Base-by-base conservation (phyloP, 2,329 filamentous ascomycete species). In the Aureobasidium sp. region DNA sequence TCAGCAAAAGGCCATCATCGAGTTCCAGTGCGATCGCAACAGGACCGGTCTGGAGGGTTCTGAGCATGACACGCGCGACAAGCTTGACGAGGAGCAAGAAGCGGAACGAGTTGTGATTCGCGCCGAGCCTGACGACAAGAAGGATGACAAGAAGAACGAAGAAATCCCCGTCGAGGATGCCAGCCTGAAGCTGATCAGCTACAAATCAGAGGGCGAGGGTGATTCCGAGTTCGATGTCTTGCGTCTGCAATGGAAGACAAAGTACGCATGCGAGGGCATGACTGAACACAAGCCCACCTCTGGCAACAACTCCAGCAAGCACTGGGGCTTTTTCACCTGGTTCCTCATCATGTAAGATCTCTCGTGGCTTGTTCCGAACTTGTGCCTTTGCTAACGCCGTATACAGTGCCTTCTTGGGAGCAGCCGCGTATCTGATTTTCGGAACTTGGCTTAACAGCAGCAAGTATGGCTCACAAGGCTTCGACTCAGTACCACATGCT, bases 361-460 rank as follows among this genome's bases (percentile, higher is more conserved):
- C 22, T 44, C 25, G 47, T 45, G 5, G n/a, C 27, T 27, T 31
- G 3, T n/a, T 22, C 11, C 45, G 29, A 11, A 14, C n/a, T 39
- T 15, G 27, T 14, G 5, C 22, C 42, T 59, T 49, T 34, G 31
- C 36, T 51, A 42, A 57, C 11, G 4, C 66, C 47, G 64, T 57
- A 14, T 31, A 37, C 67, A 96, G 92, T 68, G 78, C 88, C 64
- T 99, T 99, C 83, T 82, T 97, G 65, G 84, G 84, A 49, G 88
- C 86, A 44, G 91, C 94, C 1, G 79, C 92, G 27, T 99, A 97
- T 77, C 87, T 99, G 67, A 96, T 97, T 74, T 97, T 97, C 72
- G 92, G 93, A 66, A 96, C 92, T 22, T 99, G 94, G 94, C 86
- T 97, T 74, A 97, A 97, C 80, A 97, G 97, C 82, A 97, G 91